Evolutionary conservation across 768 basidiomycete species (phyloP).

Genomic region (Mycena floridula): DNA sequence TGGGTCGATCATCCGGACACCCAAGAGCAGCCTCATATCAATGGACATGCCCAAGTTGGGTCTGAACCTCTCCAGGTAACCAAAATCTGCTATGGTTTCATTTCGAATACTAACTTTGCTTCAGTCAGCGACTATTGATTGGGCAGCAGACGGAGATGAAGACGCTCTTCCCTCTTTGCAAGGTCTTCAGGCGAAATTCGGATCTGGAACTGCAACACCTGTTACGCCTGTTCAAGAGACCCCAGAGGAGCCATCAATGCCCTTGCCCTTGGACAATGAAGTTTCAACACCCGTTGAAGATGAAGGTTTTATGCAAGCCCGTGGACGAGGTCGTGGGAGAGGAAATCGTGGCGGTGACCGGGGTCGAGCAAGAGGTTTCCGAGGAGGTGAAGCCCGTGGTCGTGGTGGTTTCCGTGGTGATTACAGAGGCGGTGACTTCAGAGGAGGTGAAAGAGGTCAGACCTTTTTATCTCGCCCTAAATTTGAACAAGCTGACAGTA

Average conservation of each 20-base stretch:
- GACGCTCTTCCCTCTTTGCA: conserved; percentile 73
- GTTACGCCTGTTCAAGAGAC: conserved; percentile 29
- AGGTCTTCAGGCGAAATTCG: conserved; percentile 70
- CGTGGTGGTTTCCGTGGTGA: conserved; percentile 22
- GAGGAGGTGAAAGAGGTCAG: conserved; percentile 30
- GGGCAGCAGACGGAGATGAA: conserved; percentile 77
- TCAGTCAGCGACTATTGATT: conserved; percentile 59
- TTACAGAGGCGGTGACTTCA: conserved; percentile 13
- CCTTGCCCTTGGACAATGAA: conserved; percentile 15
- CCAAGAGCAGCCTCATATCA: conserved; percentile 20
- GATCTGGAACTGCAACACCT: conserved; percentile 68
- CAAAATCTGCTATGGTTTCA: too few species aligned
- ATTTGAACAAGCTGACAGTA: conserved; percentile 4
- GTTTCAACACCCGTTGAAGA: conserved; percentile 34
- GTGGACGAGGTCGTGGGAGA: conserved; percentile 24
- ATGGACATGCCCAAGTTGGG: conserved; percentile 20
- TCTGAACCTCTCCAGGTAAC: too few species aligned
- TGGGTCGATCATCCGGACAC: conserved; percentile 48
- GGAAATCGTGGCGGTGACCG: conserved; percentile 17
- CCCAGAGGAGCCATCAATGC: conserved; percentile 20
- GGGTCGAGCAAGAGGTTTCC: conserved; percentile 32
- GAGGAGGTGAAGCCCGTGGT: conserved; percentile 27
- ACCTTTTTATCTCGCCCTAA: too few species aligned
- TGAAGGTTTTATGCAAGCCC: conserved; percentile 55
- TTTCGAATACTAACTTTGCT: too few species aligned